Conservation (phyloP, 371 early-diverging fungal genomes). For the Coemansia sp. region DNA sequence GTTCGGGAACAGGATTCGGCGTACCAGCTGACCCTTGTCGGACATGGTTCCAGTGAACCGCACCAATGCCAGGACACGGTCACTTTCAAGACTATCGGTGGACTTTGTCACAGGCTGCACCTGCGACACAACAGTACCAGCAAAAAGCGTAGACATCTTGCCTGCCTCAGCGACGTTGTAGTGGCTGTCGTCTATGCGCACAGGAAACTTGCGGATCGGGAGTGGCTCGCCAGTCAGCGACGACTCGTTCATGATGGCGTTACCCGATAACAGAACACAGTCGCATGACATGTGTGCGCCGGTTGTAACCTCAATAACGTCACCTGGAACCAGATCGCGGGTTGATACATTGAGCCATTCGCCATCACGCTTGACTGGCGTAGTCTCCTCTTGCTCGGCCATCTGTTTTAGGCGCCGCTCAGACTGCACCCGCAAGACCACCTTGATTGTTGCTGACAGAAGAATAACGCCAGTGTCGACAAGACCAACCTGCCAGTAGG, state of each 20-base stretch:
- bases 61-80: slow-evolving; percentile 55
- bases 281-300: slow-evolving; percentile 65
- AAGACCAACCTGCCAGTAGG: slow-evolving; percentile 73
- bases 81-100: slow-evolving; percentile 35
- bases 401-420: slow-evolving; percentile 66
- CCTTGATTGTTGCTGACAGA: slow-evolving; percentile 69
- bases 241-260: slow-evolving; percentile 69
- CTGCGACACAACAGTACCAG: slow-evolving; percentile 63
- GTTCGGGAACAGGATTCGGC: slow-evolving; percentile 73
- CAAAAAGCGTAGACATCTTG: slow-evolving; percentile 63
- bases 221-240: slow-evolving; percentile 69
- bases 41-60: slow-evolving; percentile 74
- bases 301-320: slow-evolving; percentile 62
- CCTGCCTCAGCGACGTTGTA: slow-evolving; percentile 51
- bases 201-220: slow-evolving; percentile 62
- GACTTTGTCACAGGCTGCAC: slow-evolving; percentile 28
- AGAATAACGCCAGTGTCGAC: slow-evolving; percentile 71
- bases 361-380: slow-evolving; percentile 58
- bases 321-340: slow-evolving; percentile 68
- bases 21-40: slow-evolving; percentile 76
- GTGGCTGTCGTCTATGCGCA: slow-evolving; percentile 29
- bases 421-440: slow-evolving; percentile 61
- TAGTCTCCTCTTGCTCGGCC: slow-evolving; percentile 61
- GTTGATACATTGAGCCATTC: slow-evolving; percentile 58
- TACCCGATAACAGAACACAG: slow-evolving; percentile 64